Base-by-base conservation (phyloP, 495 filamentous ascomycete species). In the Penicillium fimorum region DNA sequence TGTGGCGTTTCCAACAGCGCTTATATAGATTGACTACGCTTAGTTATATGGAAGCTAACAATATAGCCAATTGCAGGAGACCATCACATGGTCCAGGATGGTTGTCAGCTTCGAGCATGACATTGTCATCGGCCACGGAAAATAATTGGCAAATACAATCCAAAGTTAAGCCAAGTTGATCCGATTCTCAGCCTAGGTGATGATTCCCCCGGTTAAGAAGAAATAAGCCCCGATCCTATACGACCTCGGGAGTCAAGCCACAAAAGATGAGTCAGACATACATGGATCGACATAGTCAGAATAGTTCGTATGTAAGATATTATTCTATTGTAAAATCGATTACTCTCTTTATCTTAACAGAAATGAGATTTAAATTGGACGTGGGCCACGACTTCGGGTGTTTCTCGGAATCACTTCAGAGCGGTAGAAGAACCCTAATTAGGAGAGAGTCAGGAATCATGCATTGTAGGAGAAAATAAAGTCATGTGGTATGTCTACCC, bases 1-100 rank as follows among this genome's bases (percentile, higher is more conserved):
- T 5, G 45, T 47, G 49, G 49, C 49, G 49, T 29, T 5, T 35
- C 9, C 45, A 30, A 29, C 29, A 32, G 25, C 45, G 43, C 43
- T n/a, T 27, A 12, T 12, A 15, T 27, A n/a, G 1, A 11, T 13
- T 43, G 41, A 2, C 11, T 47, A 7, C 45, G 29, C 45, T 47
- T 47, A n/a, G n/a, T n/a, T n/a, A 11, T 15, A 47, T 32, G 27
- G n/a, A 29, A 18, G 20, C 45, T 47, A 47, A 47, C 4, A 32
- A 18, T 18, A 13, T 3, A 18, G 5, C 25, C 45, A 47, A 47
- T 30, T 3, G 27, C n/a, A 13, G 29, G 3, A 18, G 3, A 18
- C 7, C n/a, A 9, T 5, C n/a, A n/a, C 17, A 32, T 25, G 17
- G 27, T 12, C 4, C 0, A 8, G 15, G 35, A n/a, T 25, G 22